A percentile compares a stretch with the other conserved stretches of the same genome.
phyloP scores from a whole-genome alignment of 2,329 filamentous ascomycete species.

The Pseudopyrenochaeta lycopersici region DNA sequence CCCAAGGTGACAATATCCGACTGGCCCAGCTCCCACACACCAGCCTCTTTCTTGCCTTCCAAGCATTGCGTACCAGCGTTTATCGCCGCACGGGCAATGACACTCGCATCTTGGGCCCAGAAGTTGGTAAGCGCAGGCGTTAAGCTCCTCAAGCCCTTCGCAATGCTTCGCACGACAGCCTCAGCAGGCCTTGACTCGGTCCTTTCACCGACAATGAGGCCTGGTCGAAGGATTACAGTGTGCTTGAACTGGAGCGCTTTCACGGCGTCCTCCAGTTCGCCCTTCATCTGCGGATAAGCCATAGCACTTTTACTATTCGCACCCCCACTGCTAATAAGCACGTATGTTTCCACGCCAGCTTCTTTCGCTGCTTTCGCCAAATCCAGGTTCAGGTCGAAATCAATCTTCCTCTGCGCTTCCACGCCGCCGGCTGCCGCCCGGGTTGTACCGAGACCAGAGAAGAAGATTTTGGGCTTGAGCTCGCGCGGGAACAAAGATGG shows the following conservation, averaged over 20 bases:
- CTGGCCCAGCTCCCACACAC: constrained; percentile 68
- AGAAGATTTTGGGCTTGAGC: constrained; percentile 70
- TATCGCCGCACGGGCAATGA: constrained; percentile 75
- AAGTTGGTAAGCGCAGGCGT: constrained; percentile 64
- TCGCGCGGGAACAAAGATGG: constrained; percentile 65
- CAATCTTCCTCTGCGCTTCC: constrained; percentile 84
- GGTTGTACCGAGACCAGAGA: constrained; percentile 84
- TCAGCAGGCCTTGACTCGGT: constrained; percentile 69
- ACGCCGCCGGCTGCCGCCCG: constrained; percentile 77
- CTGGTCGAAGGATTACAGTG: constrained; percentile 77
- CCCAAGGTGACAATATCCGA: constrained; percentile 73
- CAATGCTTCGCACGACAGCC: constrained; percentile 63
- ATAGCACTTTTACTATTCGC: constrained; percentile 62
- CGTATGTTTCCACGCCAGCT: constrained; percentile 76
- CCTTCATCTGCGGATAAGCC: constrained; percentile 78
- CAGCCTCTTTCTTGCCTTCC: constrained; percentile 64
- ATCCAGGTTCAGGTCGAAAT: constrained; percentile 84
- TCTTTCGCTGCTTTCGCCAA: constrained; percentile 78
- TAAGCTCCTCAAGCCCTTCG: constrained; percentile 62
- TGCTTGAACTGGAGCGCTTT: constrained; percentile 77
- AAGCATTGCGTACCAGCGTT: constrained; percentile 62
- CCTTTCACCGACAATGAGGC: constrained; percentile 76
- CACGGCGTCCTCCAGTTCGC: constrained; percentile 82
- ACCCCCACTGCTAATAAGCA: constrained; percentile 73
- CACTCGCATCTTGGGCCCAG: constrained; percentile 76